Conservation (phyloP, 768 basidiomycete species). For the Tubosaeta sp. region DNA sequence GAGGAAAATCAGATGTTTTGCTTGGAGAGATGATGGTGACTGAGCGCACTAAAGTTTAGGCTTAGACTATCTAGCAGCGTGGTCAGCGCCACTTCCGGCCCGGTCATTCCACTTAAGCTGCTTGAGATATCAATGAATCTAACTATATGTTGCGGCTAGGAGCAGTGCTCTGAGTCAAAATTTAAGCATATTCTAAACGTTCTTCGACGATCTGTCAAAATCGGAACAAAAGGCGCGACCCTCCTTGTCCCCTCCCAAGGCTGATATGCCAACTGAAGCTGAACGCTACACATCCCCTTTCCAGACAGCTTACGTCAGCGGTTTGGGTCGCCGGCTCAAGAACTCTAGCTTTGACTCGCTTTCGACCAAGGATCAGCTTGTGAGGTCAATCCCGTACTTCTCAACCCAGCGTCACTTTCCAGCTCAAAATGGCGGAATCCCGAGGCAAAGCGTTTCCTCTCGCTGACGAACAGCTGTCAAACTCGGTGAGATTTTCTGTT, state of each 20-base stretch:
- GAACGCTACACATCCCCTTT: conserved; percentile 6
- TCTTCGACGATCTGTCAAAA: not conserved
- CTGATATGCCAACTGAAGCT: not conserved
- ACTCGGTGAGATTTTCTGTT: conserved; percentile 56
- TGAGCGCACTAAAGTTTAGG: no score
- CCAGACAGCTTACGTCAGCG: conserved; percentile 16
- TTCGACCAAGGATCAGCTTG: conserved; percentile 83
- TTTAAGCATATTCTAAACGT: no score
- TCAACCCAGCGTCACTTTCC: conserved; percentile 1
- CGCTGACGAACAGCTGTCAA: conserved; percentile 82
- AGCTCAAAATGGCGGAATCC: conserved; percentile 55
- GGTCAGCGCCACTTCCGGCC: not conserved
- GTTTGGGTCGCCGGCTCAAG: not conserved
- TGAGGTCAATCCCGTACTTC: conserved; percentile 58
- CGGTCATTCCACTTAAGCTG: not conserved
- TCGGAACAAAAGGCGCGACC: not conserved
- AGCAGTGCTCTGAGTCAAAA: no score
- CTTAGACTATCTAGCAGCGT: no score
- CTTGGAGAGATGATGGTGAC: not conserved
- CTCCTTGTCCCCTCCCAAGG: no score
- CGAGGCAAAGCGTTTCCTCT: conserved; percentile 86
- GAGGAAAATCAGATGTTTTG: not conserved
- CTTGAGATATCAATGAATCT: not conserved
- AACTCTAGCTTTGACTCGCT: not conserved
- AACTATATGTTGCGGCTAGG: no score